A percentile compares a stretch with the other conserved stretches of the same genome.
phyloP scores from a whole-genome alignment of 805 yeast genomes.

The Candida taoyuanica region DNA sequence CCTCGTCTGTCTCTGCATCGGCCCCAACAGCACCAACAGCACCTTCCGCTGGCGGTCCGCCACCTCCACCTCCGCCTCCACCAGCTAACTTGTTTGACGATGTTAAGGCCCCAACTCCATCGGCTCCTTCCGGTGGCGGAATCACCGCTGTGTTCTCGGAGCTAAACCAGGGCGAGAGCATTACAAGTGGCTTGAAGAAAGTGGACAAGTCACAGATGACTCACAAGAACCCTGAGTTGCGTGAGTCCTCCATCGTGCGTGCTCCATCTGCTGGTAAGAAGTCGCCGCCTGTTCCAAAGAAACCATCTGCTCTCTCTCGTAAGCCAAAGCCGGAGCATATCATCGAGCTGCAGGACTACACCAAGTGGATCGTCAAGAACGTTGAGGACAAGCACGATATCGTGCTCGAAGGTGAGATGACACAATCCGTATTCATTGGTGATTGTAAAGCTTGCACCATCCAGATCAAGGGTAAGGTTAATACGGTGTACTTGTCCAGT shows the following conservation, averaged over 20 bases:
- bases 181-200: conserved; percentile 83
- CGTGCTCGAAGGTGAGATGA: conserved; percentile 71
- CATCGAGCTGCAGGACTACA: conserved; percentile 68
- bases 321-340: conserved; percentile 54
- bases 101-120: conserved; percentile 24
- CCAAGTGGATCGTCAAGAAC: conserved; percentile 87
- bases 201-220: conserved; percentile 94
- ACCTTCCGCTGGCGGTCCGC: no score
- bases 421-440: conserved; percentile 87
- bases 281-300: conserved; percentile 70
- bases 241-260: conserved; percentile 49
- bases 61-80: conserved; percentile 97
- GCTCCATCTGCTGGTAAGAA: conserved; percentile 34
- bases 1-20: conserved; percentile 32
- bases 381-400: conserved; percentile 60
- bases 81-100: conserved; percentile 65
- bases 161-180: conserved; percentile 75
- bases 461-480: conserved; percentile 86
- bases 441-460: conserved; percentile 69
- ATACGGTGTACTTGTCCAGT: conserved; percentile 76
- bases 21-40: no score
- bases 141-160: conserved; percentile 91
- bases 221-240: conserved; percentile 82
- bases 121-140: conserved; percentile 40
- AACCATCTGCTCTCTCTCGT: conserved; percentile 57